A percentile compares a stretch with the other conserved stretches of the same genome.
Conservation (phyloP, 129 eudicot genomes). For the Apium graveolens region DNA sequence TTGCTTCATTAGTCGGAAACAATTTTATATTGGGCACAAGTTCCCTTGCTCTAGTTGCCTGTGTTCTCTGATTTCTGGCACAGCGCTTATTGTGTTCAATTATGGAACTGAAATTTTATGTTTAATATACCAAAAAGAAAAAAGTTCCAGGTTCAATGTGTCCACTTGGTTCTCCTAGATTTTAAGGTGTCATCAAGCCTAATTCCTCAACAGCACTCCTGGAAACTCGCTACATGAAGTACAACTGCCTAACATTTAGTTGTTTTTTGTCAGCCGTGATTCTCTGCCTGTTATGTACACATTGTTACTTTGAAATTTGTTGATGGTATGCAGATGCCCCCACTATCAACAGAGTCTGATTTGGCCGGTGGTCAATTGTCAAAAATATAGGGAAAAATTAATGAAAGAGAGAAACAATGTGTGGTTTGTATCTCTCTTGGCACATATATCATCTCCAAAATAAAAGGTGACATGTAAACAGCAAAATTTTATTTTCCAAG, state of each 20-base stretch:
- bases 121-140: neutral
- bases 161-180: neutral
- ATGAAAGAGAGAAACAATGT: neutral
- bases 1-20: neutral
- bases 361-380: constrained; percentile 8
- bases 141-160: neutral
- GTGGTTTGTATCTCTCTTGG: neutral
- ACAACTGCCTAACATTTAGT: neutral
- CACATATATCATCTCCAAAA: neutral
- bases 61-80: neutral
- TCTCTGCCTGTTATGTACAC: neutral
- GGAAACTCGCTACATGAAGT: neutral
- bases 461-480: constrained; percentile 3
- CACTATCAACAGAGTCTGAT: neutral
- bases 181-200: neutral
- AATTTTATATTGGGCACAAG: neutral
- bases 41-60: neutral
- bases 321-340: neutral
- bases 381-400: neutral
- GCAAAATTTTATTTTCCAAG: neutral
- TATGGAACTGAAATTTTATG: neutral
- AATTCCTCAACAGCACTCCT: neutral
- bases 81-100: neutral
- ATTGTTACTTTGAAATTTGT: neutral
- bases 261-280: neutral